Evolutionary conservation across 2,329 filamentous ascomycete species (phyloP).

Genomic region (Pseudogymnoascus sp.): DNA sequence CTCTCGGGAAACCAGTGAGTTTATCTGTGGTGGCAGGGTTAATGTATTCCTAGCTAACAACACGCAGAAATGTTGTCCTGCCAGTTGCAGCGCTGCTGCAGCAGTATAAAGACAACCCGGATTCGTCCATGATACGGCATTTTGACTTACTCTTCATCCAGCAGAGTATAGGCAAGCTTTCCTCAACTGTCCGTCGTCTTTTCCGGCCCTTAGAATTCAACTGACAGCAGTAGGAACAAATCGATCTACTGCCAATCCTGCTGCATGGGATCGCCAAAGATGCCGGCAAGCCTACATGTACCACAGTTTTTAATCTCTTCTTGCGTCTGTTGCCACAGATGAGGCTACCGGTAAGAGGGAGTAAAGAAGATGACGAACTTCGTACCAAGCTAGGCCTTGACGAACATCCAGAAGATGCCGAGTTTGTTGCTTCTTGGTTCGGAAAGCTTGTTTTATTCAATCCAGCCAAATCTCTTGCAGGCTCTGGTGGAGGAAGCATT

Average conservation of each 20-base stretch:
- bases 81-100: conserved; percentile 77
- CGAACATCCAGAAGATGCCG: conserved; percentile 53
- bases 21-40: background rate
- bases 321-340: conserved; percentile 66
- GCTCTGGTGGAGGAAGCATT: background rate
- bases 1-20: conserved; percentile 29
- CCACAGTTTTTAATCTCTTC: conserved; percentile 73
- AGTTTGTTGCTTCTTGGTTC: conserved; percentile 66
- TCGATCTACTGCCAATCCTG: conserved; percentile 62
- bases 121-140: conserved; percentile 68
- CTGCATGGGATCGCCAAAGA: conserved; percentile 57
- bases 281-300: conserved; percentile 42
- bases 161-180: conserved; percentile 62
- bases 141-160: conserved; percentile 86
- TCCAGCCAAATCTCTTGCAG: conserved; percentile 17
- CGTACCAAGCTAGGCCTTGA: conserved; percentile 57
- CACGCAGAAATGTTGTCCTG: conserved; percentile 50
- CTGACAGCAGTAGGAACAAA: conserved; percentile 46
- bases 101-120: conserved; percentile 71
- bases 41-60: conserved; percentile 11
- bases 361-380: conserved; percentile 64
- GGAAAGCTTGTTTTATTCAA: conserved; percentile 64
- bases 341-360: conserved; percentile 65
- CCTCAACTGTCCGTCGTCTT: conserved; percentile 35
- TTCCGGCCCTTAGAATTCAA: conserved; percentile 19